Conservation (phyloP, 2,329 filamentous ascomycete species). For the Claviceps sp. region DNA sequence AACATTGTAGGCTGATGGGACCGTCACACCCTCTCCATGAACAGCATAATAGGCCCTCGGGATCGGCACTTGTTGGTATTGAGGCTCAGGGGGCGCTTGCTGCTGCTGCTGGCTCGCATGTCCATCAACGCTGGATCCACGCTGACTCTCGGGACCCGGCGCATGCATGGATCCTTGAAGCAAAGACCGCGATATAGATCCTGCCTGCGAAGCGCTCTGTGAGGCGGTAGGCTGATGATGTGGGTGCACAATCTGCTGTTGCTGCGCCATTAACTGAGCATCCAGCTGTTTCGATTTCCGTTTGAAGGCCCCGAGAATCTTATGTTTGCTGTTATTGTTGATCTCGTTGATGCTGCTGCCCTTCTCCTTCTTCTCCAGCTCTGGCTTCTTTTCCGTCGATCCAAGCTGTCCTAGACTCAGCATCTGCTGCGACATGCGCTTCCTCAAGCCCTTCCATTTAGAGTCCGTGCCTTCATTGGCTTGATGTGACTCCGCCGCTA, state of each 20-base stretch:
- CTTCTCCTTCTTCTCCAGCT: slow-evolving; percentile 12
- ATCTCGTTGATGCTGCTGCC: slow-evolving; percentile 10
- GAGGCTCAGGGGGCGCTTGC: slow-evolving; percentile 14
- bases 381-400: slow-evolving; percentile 4
- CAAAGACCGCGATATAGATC: not conserved
- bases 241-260: not conserved
- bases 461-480: slow-evolving; percentile 11
- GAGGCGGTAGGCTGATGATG: not conserved
- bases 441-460: slow-evolving; percentile 21
- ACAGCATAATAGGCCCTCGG: slow-evolving; percentile 23
- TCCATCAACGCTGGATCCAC: not conserved
- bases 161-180: not conserved
- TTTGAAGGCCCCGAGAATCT: slow-evolving; percentile 20
- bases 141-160: not conserved
- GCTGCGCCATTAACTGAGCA: not conserved
- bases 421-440: slow-evolving; percentile 19
- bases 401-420: slow-evolving; percentile 6
- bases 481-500: not conserved
- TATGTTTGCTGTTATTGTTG: slow-evolving; percentile 5
- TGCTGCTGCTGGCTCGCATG: not conserved
- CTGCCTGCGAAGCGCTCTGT: not conserved
- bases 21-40: slow-evolving; percentile 22
- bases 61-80: slow-evolving; percentile 25
- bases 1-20: slow-evolving; percentile 16
- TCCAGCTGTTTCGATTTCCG: slow-evolving; percentile 15